phyloP scores from a whole-genome alignment of 352 stramenopile genomes.

The Phytophthora cryptogea region DNA sequence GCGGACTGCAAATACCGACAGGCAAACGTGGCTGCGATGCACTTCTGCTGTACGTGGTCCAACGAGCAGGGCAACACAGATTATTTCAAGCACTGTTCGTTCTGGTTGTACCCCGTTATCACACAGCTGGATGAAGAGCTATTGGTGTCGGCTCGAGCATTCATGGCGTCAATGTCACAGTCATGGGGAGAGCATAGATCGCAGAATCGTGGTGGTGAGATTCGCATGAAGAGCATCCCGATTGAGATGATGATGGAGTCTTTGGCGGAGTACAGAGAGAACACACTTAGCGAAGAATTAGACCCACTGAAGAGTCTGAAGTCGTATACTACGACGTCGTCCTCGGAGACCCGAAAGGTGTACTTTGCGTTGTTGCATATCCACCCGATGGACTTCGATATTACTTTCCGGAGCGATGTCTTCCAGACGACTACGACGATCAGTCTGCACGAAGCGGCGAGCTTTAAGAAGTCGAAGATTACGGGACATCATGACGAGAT shows the following conservation, averaged over 20 bases:
- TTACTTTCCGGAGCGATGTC: slow-evolving; percentile 88
- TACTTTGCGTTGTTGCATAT: slow-evolving; percentile 90
- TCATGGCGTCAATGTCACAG: slow-evolving; percentile 73
- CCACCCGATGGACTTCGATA: slow-evolving; percentile 87
- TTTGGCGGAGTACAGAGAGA: slow-evolving; percentile 76
- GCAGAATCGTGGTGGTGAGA: slow-evolving; percentile 76
- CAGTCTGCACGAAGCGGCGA: slow-evolving; percentile 58
- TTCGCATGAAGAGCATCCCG: slow-evolving; percentile 80
- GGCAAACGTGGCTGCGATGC: slow-evolving; percentile 76
- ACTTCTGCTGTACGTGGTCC: slow-evolving; percentile 90
- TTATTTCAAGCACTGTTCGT: slow-evolving; percentile 91
- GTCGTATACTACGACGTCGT: slow-evolving; percentile 65
- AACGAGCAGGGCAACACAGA: slow-evolving; percentile 89
- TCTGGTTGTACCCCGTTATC: slow-evolving; percentile 86
- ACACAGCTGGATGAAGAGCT: slow-evolving; percentile 88
- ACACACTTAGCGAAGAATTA: slow-evolving; percentile 77
- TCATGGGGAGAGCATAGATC: slow-evolving; percentile 69
- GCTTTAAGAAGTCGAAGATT: slow-evolving; percentile 49
- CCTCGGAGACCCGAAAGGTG: slow-evolving; percentile 78
- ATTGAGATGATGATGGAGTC: slow-evolving; percentile 84
- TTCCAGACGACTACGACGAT: slow-evolving; percentile 74
- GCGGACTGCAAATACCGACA: slow-evolving; percentile 85
- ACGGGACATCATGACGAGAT: slow-evolving; percentile 30
- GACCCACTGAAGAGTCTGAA: slow-evolving; percentile 78
- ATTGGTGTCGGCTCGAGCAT: slow-evolving; percentile 71